A percentile compares a stretch with the other conserved stretches of the same genome.
Conservation (phyloP, 139 green algal species). For the Pseudopediastrum boryanum region DNA sequence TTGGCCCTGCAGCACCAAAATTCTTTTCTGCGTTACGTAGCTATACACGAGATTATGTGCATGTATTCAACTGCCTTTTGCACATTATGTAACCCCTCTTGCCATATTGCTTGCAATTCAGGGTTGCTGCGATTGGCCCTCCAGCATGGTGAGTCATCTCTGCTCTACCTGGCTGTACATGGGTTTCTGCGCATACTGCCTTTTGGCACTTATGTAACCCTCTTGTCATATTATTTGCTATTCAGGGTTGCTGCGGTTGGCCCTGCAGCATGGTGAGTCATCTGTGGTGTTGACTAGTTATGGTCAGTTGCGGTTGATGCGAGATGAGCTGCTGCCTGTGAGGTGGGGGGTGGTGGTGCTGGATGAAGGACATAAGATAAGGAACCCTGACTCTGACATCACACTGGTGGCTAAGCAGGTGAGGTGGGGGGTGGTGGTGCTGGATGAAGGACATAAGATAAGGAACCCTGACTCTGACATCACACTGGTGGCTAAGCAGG, state of each 20-base stretch:
- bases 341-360: slow-evolving; percentile 92
- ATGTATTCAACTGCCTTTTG: too few relatives aligned
- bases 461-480: slow-evolving; percentile 91
- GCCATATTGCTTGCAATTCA: too few relatives aligned
- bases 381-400: slow-evolving; percentile 93
- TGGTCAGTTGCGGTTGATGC: slow-evolving; percentile 85
- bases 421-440: slow-evolving; percentile 88
- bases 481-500: slow-evolving; percentile 78
- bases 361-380: slow-evolving; percentile 97
- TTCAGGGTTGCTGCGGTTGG: slow-evolving; percentile 10
- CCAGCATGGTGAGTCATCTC: too few relatives aligned
- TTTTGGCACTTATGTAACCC: too few relatives aligned
- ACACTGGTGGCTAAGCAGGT: slow-evolving; percentile 87
- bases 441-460: slow-evolving; percentile 98
- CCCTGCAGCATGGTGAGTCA: slow-evolving; percentile 5
- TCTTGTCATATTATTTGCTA: too few relatives aligned
- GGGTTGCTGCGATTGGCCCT: too few relatives aligned
- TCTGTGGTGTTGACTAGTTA: slow-evolving; percentile 86
- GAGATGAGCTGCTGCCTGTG: slow-evolving; percentile 74
- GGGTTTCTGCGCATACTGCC: too few relatives aligned
- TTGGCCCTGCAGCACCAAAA: too few relatives aligned
- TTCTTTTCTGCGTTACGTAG: too few relatives aligned
- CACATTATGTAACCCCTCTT: too few relatives aligned
- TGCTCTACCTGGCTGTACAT: too few relatives aligned
- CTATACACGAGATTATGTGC: too few relatives aligned